Evolutionary conservation across 257 asterid genomes (phyloP).

Genomic region (Ligustrum vulgare): DNA sequence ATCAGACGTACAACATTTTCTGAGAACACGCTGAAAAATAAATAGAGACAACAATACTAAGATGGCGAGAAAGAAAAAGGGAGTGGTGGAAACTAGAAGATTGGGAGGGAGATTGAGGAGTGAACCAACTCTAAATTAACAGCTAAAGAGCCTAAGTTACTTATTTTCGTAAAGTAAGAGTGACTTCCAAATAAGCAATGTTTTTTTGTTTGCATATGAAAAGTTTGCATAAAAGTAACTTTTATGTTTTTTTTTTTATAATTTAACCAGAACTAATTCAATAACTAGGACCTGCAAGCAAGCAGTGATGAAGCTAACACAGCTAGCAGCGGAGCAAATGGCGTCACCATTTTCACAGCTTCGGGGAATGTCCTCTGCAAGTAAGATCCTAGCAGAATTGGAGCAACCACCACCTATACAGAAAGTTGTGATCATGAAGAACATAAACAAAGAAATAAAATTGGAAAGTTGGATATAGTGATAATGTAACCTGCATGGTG

Average conservation of each 20-base stretch:
- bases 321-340: constrained; percentile 79
- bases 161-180: background rate
- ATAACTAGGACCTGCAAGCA: constrained; percentile 67
- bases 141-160: background rate
- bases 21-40: constrained; percentile 65
- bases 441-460: constrained; percentile 5
- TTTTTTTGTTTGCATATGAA: background rate
- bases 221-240: background rate
- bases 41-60: constrained; percentile 11
- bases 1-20: constrained; percentile 67
- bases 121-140: background rate
- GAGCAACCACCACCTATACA: constrained; percentile 90
- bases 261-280: background rate
- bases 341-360: constrained; percentile 52
- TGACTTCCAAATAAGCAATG: background rate
- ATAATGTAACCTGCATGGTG: constrained; percentile 72
- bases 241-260: background rate
- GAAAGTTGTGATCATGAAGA: background rate
- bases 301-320: constrained; percentile 73
- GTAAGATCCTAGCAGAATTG: constrained; percentile 75
- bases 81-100: background rate
- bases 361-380: constrained; percentile 65
- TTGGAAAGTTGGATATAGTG: constrained; percentile 4
- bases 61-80: background rate
- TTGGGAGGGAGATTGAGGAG: background rate